Evolutionary conservation across 768 basidiomycete genomes (phyloP).

Genomic region (Suillus fuscotomentosus): DNA sequence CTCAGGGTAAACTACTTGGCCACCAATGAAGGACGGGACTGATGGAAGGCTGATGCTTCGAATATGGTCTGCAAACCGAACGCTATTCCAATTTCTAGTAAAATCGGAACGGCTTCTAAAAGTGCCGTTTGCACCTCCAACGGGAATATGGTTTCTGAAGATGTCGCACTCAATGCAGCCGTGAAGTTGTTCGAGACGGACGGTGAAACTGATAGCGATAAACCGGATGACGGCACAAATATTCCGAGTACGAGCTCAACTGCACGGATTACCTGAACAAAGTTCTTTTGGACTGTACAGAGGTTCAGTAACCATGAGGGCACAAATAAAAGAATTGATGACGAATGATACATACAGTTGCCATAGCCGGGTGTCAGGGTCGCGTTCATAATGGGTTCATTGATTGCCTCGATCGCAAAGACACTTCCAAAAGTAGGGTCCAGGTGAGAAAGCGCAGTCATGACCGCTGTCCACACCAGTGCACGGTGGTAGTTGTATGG

Average conservation of each 20-base stretch:
- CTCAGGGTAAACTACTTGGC: constrained; percentile 32
- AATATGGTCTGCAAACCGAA: constrained; percentile 22
- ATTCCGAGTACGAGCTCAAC: constrained; percentile 64
- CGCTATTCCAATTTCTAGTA: constrained; percentile 27
- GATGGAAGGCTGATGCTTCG: constrained; percentile 18
- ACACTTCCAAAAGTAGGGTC: constrained; percentile 65
- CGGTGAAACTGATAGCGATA: background rate
- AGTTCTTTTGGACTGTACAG: constrained; percentile 61
- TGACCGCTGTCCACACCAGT: constrained; percentile 77
- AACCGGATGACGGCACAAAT: constrained; percentile 19
- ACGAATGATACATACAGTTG: constrained; percentile 46
- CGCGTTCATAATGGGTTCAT: constrained; percentile 78
- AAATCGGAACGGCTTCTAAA: constrained; percentile 34
- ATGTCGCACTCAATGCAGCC: constrained; percentile 29
- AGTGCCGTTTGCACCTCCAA: constrained; percentile 32
- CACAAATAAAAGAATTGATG: background rate
- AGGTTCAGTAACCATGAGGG: constrained; percentile 2
- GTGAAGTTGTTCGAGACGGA: constrained; percentile 34
- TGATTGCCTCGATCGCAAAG: constrained; percentile 72
- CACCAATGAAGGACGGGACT: constrained; percentile 26
- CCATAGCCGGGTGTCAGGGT: constrained; percentile 65
- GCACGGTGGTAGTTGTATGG: constrained; percentile 73
- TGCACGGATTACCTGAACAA: constrained; percentile 62
- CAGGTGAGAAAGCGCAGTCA: constrained; percentile 69
- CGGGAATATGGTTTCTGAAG: constrained; percentile 20